Conservation (phyloP, 768 basidiomycete genomes). For the Pulveroboletus sp. region DNA sequence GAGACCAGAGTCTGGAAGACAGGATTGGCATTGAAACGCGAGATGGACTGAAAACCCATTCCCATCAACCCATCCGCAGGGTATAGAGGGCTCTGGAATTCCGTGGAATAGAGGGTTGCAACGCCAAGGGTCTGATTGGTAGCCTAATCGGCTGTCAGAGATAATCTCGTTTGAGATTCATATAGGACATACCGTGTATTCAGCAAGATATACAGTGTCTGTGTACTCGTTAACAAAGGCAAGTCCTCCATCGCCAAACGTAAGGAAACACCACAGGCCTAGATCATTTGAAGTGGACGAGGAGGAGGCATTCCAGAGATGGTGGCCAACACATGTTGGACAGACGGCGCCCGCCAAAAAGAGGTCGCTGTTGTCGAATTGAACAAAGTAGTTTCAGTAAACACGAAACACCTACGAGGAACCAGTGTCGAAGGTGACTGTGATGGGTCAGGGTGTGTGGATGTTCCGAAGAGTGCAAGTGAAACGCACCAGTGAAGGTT, state of each 20-base stretch:
- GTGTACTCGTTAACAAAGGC: slow-evolving; percentile 38
- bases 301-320: slow-evolving; percentile 16
- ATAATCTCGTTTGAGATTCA: not conserved
- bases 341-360: slow-evolving; percentile 7
- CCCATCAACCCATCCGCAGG: slow-evolving; percentile 29
- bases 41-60: slow-evolving; percentile 40
- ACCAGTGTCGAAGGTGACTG: slow-evolving; percentile 27
- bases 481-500: not conserved
- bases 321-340: slow-evolving; percentile 26
- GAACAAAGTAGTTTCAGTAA: not conserved
- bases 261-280: slow-evolving; percentile 23
- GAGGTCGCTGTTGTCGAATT: slow-evolving; percentile 12
- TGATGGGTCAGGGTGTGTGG: too few relatives aligned
- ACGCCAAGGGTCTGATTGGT: slow-evolving; percentile 8
- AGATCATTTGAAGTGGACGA: slow-evolving; percentile 27
- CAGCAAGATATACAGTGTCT: slow-evolving; percentile 18
- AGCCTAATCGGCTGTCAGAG: slow-evolving; percentile 4
- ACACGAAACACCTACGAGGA: not conserved
- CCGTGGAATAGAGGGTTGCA: slow-evolving; percentile 1
- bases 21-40: slow-evolving; percentile 31
- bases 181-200: not conserved
- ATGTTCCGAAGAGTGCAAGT: not conserved
- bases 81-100: not conserved
- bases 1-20: slow-evolving; percentile 41
- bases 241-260: slow-evolving; percentile 34